Base-by-base conservation (phyloP, 306 rosid genomes). In the Trifolium subterraneum region DNA sequence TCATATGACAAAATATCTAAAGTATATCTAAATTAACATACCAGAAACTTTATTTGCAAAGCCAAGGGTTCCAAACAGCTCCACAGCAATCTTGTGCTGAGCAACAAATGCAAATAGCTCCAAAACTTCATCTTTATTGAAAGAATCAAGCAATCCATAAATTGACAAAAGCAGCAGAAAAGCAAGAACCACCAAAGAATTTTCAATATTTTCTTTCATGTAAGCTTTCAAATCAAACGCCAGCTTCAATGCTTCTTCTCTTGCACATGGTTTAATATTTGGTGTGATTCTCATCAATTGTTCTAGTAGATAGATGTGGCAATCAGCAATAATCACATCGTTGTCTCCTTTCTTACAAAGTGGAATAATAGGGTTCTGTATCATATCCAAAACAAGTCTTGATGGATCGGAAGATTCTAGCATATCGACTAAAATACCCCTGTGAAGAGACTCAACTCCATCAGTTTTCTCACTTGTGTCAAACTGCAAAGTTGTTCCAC, bases 381-480 rank as follows among this genome's bases (percentile, higher is more conserved):
- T 79, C 29, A 71, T 20, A 77, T 83, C 83, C 79, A 88, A 60
- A 20, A 76, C 82, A 69, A 81, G 54, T 69, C 81, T 78, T 54
- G 88, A 79, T 8, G 88, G 90, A 48, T 88, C 86, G 20, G 70
- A 64, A 39, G 18, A 10, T 64, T 15, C 52, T 39, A 4, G 9
- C 16, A 64, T 52, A 18, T 19, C 1, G 39, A 12, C 51, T 6
- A 64, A 2, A 39, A 64, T 19, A 11, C 10, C 35, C 19, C 39
- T 5, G 50, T 2, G 4, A 39, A 38, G 6, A 0, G 33, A 20
- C 27, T 64, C 51, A 6, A 16, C 16, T 38, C 7, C 51, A 18
- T 19, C 51, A 2, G 33, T 19, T 38, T 38, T 8, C 15, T 18
- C 31, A 39, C 33, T 64, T 31, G 35, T 31, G 35, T 31, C 6